Evolutionary conservation across 202 grass and related monocot genomes (phyloP), one percentile per base, ranked within the genome.

Genomic region (Zoysia matrella): DNA sequence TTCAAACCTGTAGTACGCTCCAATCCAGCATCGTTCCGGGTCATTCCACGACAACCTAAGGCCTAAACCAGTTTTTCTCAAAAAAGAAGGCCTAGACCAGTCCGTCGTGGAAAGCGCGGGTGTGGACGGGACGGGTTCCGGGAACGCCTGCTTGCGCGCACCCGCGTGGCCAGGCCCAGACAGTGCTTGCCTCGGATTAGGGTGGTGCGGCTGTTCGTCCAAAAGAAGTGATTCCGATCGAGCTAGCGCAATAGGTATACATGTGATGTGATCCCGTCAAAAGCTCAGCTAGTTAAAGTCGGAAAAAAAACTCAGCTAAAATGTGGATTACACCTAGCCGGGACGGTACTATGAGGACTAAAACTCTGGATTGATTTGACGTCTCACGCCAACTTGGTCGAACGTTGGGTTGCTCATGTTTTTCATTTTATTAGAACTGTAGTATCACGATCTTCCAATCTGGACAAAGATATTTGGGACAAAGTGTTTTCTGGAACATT

Each of bases 201-300:
- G 66, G 2, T 3, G 14, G 44, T 18, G 44, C 44, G 6, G 6
- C 66, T 45, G 66, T n/a, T 48, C 15, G 15, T 47, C 2, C 0
- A 47, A 80, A 80, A 80, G 78, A 80, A 71, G 70, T 10, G 54
- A 40, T 70, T 70, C 69, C 65, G 2, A 79, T 68, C 73, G 1
- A 57, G 22, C 58, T 61, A 61, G 58, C 56, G 56, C 58, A 61
- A 61, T n/a, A 14, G 22, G 22, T 22, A 22, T 22, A 22, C 22
- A 22, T 22, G 22, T 22, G 22, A 22, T 22, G 22, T 22, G 22
- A 22, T 22, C 22, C 22, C 22, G 22, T 22, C 22, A 22, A 61
- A 64, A 51, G 57, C 74, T 41, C 9, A 36, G 22, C 22, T 22
- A 22, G 22, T 22, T 22, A 22, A 22, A 22, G 22, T 22, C 22